A percentile compares a stretch with the other conserved stretches of the same genome.
These are phyloP conservation scores for Asclepias syriaca DNA, from an alignment of 257 asterid genomes.

Conservation along the genomic window DNA sequence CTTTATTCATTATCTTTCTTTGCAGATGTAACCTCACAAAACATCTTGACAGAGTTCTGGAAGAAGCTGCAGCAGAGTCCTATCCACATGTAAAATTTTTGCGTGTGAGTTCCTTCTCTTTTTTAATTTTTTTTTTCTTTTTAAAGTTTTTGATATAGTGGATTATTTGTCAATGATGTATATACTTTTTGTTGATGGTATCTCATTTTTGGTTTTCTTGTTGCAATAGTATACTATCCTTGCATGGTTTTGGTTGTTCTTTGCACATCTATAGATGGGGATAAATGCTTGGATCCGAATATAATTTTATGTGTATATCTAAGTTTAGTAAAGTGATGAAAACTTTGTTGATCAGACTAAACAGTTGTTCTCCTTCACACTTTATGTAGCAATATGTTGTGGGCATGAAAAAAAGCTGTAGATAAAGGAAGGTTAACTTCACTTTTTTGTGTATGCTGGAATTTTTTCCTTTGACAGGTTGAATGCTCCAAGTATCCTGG, in stretches of 20 bases:
- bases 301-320: neutral
- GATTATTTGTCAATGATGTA: neutral
- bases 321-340: neutral
- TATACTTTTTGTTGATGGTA: neutral
- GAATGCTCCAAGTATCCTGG: conserved; percentile 98
- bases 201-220: neutral
- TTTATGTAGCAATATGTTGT: neutral
- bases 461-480: conserved; percentile 37
- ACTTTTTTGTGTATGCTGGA: conserved; percentile 11
- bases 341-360: neutral
- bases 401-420: too few relatives aligned
- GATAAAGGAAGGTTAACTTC: neutral
- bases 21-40: conserved; percentile 79
- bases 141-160: neutral
- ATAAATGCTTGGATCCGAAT: neutral
- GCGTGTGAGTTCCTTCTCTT: conserved; percentile 58
- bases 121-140: neutral
- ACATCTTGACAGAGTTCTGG: conserved; percentile 79
- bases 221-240: neutral
- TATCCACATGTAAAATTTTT: conserved; percentile 79
- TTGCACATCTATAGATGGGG: neutral
- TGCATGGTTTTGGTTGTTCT: neutral
- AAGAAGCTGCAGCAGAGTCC: conserved; percentile 90
- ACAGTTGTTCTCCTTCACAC: neutral
- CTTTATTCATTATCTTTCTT: conserved; percentile 1